A percentile compares a stretch with the other conserved stretches of the same genome.
Evolutionary conservation across 2,329 filamentous ascomycete genomes (phyloP).

Genomic region (Apiospora kogelbergensis): DNA sequence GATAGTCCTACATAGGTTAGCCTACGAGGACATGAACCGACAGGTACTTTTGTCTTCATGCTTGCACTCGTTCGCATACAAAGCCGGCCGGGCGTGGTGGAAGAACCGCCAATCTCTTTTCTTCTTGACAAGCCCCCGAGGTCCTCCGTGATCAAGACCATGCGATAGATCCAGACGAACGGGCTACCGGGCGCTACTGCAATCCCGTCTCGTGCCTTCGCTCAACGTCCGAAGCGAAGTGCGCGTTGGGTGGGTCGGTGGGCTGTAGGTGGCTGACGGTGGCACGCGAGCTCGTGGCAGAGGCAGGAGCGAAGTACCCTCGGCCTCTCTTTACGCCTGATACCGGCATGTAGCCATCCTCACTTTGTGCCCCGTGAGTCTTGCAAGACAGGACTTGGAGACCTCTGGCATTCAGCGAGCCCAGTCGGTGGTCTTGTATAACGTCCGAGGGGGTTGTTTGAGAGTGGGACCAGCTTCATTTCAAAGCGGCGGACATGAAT

Average conservation of each 20-base stretch:
- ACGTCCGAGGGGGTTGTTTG: not conserved
- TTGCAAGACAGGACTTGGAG: not conserved
- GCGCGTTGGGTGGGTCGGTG: not conserved
- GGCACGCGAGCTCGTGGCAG: not conserved
- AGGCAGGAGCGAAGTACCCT: not conserved
- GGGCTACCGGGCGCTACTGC: no score
- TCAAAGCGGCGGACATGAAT: not conserved
- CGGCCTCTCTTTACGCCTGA: not conserved
- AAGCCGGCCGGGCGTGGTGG: not conserved
- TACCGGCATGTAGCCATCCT: not conserved
- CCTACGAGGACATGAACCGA: not conserved
- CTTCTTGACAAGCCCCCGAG: not conserved
- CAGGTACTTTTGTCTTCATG: not conserved
- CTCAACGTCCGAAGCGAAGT: not conserved
- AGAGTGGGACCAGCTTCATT: not conserved
- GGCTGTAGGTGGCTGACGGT: not conserved
- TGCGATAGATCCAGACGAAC: not conserved
- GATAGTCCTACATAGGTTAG: constrained; percentile 6
- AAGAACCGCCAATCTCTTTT: not conserved
- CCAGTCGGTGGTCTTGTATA: not conserved
- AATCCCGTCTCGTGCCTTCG: not conserved
- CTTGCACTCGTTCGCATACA: not conserved
- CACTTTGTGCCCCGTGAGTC: not conserved
- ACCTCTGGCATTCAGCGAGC: not conserved
- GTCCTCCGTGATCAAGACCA: not conserved